Conservation (phyloP, 192 early-diverging fungal genomes). For the Podochytrium sp. region DNA sequence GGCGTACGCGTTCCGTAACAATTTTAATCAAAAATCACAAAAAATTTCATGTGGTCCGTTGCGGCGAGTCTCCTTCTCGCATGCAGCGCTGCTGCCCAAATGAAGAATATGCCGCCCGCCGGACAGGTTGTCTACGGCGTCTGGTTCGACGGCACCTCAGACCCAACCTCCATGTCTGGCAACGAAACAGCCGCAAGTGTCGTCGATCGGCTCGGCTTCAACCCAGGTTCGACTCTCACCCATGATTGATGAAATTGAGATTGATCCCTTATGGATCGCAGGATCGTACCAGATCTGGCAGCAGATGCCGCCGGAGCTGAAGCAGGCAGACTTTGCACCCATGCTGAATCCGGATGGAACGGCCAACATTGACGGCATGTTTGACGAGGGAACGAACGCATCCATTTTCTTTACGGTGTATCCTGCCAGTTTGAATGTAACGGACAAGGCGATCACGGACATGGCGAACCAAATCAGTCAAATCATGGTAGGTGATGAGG, state of each 20-base stretch:
- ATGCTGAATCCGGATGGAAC: slow-evolving; percentile 18
- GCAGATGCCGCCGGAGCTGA: background rate
- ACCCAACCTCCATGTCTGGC: background rate
- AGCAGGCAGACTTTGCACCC: background rate
- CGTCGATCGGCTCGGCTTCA: slow-evolving; percentile 3
- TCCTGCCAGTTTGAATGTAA: background rate
- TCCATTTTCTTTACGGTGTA: slow-evolving; percentile 14
- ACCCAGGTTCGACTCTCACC: background rate
- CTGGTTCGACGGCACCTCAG: slow-evolving; percentile 25
- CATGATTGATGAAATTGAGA: background rate
- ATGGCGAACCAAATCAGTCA: background rate
- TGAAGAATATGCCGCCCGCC: background rate
- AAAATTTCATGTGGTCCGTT: too few species aligned
- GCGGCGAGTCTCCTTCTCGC: too few species aligned
- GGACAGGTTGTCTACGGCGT: slow-evolving; percentile 21
- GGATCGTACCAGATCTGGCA: slow-evolving; percentile 11
- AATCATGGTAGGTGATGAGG: background rate
- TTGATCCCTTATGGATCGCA: background rate
- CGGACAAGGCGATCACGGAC: background rate
- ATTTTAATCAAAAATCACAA: too few species aligned
- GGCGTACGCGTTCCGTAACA: too few species aligned
- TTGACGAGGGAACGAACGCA: slow-evolving; percentile 19
- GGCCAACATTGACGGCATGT: slow-evolving; percentile 3
- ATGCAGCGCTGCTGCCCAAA: background rate
- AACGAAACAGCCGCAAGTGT: slow-evolving; percentile 16